Percentiles rank a stretch among this genome's conserved stretches.
Evolutionary conservation across 176 grass and related monocot genomes (phyloP).

Genomic region (Oryza nivara): DNA sequence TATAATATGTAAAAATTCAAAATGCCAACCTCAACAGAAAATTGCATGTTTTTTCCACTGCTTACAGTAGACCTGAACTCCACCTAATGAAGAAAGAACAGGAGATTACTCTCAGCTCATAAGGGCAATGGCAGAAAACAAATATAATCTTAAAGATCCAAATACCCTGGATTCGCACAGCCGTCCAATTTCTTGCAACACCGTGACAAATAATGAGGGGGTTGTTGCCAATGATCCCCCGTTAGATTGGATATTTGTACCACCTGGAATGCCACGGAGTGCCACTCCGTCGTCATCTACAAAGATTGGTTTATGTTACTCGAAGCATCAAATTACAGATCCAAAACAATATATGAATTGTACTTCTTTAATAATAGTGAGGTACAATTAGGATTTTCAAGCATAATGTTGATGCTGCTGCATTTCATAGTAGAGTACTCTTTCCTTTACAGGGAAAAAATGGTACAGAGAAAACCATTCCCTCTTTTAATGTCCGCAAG

Average conservation of each 20-base stretch:
- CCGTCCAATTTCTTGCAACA: conserved; percentile 82
- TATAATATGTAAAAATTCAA: conserved; percentile 1
- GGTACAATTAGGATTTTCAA: conserved; percentile 12
- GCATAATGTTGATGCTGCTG: not conserved
- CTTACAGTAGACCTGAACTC: conserved; percentile 76
- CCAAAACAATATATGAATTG: conserved; percentile 21
- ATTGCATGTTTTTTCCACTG: conserved; percentile 61
- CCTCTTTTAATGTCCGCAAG: conserved; percentile 18
- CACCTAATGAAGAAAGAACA: conserved; percentile 53
- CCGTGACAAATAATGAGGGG: conserved; percentile 65
- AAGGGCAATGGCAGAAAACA: not conserved
- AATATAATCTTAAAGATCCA: conserved; percentile 28
- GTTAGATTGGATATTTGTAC: conserved; percentile 55
- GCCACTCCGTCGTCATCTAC: conserved; percentile 62
- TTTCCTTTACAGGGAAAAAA: not conserved
- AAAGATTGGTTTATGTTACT: conserved; percentile 44
- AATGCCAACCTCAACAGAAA: conserved; percentile 81
- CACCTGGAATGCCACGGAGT: conserved; percentile 44
- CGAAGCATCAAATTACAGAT: conserved; percentile 1
- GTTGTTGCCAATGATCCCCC: conserved; percentile 44
- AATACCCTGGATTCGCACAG: conserved; percentile 75
- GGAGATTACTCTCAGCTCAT: conserved; percentile 4
- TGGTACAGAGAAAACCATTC: not conserved
- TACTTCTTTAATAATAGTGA: not conserved
- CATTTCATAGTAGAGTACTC: not conserved